Conservation (phyloP, 345 rosid species). For the Aegle marmelos region DNA sequence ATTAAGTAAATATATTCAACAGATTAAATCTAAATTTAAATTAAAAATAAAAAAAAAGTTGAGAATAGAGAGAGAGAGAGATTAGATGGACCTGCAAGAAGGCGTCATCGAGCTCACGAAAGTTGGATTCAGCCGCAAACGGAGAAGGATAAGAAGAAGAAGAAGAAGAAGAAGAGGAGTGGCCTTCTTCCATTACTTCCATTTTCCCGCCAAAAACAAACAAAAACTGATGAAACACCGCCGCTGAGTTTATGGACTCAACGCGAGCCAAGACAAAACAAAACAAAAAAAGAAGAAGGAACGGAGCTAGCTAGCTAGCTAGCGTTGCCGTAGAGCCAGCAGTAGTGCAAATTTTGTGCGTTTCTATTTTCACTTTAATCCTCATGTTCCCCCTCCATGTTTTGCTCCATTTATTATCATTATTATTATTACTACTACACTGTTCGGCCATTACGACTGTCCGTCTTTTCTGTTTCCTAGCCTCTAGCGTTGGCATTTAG, state of each 20-base stretch:
- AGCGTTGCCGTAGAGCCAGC: no score
- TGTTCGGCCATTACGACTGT: not conserved
- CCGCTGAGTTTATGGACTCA: not conserved
- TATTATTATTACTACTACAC: no score
- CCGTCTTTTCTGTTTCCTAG: not conserved
- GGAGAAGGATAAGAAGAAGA: not conserved
- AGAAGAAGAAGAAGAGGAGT: not conserved
- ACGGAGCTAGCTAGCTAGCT: no score
- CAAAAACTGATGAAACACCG: not conserved
- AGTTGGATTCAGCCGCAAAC: constrained; percentile 22
- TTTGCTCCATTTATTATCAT: not conserved
- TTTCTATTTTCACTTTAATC: no score
- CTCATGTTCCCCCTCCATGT: not conserved
- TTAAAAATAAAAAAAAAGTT: not conserved
- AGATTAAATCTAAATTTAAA: not conserved
- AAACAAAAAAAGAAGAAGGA: no score
- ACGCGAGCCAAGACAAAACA: no score
- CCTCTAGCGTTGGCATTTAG: not conserved
- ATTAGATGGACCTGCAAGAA: constrained; percentile 31
- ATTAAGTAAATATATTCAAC: not conserved
- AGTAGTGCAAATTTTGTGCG: no score
- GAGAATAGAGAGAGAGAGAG: not conserved
- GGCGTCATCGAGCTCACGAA: constrained; percentile 34
- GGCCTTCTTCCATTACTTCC: not conserved
- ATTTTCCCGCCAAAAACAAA: not conserved